phyloP scores from a whole-genome alignment of 73 alveolate genomes.

The Breviolum minutum region DNA sequence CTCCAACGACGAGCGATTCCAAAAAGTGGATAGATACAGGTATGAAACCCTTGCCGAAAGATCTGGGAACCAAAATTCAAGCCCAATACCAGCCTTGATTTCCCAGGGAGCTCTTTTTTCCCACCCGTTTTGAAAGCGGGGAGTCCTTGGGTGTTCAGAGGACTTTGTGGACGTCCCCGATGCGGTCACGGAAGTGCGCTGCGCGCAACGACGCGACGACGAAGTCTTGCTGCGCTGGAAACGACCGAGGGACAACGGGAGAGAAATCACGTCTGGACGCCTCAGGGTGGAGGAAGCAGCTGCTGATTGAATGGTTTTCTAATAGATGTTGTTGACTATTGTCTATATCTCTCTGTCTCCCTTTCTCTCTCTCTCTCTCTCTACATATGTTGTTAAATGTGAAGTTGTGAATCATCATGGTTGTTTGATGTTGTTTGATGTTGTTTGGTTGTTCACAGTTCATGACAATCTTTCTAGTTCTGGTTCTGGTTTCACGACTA shows the following conservation, averaged over 20 bases:
- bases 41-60: too few relatives aligned
- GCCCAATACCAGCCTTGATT: background rate
- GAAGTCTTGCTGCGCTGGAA: conserved; percentile 47
- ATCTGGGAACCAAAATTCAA: too few relatives aligned
- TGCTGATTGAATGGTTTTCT: background rate
- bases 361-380: too few relatives aligned
- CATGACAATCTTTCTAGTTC: too few relatives aligned
- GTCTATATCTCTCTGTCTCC: too few relatives aligned
- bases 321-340: background rate
- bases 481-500: too few relatives aligned
- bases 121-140: background rate
- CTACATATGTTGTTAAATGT: too few relatives aligned
- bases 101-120: background rate
- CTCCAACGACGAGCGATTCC: too few relatives aligned
- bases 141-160: background rate
- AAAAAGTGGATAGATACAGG: too few relatives aligned
- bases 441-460: too few relatives aligned
- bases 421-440: too few relatives aligned
- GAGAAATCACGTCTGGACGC: background rate
- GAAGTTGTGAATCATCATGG: too few relatives aligned
- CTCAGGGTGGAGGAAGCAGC: background rate
- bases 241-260: conserved; percentile 25
- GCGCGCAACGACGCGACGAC: background rate
- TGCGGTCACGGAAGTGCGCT: background rate
- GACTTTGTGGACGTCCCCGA: conserved; percentile 80